A percentile compares a stretch with the other conserved stretches of the same genome.
Evolutionary conservation across 108 stramenopile species (phyloP).

Genomic region (Epithemia pelagica): DNA sequence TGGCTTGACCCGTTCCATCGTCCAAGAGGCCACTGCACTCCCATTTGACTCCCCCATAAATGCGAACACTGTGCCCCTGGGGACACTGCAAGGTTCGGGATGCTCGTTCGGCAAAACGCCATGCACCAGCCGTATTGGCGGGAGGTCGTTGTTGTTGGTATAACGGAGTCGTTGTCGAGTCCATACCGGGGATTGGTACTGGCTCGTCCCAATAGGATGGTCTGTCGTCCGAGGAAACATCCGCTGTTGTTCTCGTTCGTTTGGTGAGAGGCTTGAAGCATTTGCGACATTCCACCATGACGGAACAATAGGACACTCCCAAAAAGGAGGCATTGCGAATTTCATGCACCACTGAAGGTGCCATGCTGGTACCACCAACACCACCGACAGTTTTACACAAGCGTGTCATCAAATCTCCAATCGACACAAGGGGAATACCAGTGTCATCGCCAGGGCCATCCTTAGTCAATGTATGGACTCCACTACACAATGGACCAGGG

Average conservation of each 20-base stretch:
- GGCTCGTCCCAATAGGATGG: conserved; percentile 38
- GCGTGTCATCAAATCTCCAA: conserved; percentile 34
- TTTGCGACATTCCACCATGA: conserved; percentile 46
- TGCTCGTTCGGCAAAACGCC: neutral
- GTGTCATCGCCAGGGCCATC: neutral
- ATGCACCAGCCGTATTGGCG: neutral
- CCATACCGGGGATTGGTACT: conserved; percentile 6
- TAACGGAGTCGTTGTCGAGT: no score
- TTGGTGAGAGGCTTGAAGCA: conserved; percentile 43
- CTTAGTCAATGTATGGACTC: neutral
- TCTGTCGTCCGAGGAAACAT: neutral
- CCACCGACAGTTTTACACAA: conserved; percentile 42
- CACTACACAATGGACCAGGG: neutral
- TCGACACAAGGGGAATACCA: conserved; percentile 1
- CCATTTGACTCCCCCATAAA: conserved; percentile 55
- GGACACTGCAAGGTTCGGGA: conserved; percentile 24
- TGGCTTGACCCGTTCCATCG: conserved; percentile 82
- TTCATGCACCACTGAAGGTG: conserved; percentile 57
- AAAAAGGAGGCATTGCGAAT: conserved; percentile 39
- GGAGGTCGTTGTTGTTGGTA: conserved; percentile 1
- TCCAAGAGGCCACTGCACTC: conserved; percentile 79
- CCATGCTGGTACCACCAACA: conserved; percentile 15
- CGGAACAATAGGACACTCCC: conserved; percentile 61
- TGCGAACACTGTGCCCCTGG: conserved; percentile 21
- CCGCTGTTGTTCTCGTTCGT: neutral